Base-by-base conservation (phyloP, 768 basidiomycete genomes). In the Suillus cothurnatus region DNA sequence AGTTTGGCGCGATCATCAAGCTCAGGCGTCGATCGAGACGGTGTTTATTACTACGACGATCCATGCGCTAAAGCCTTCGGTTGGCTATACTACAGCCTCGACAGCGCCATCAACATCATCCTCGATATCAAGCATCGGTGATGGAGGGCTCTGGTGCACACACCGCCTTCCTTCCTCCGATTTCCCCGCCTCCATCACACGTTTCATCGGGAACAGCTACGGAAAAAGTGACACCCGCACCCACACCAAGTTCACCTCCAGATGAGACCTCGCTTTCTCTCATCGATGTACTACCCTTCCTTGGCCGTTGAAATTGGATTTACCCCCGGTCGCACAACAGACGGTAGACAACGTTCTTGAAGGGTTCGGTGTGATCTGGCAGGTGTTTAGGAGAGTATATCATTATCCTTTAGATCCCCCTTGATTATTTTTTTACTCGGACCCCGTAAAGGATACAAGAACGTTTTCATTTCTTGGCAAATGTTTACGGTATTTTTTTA, bases 381-480 rank as follows among this genome's bases (percentile, higher is more conserved):
- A 77, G 52, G 59, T 72, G 39, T 69, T 73, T 38, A 70, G 74
- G 65, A 77, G 68, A 67, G 73, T 56, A 36, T 77, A 77, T 43
- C 76, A 77, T 66, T 77, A 77, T 64, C 76, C 76, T 41, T 69
- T 77, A 17, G 77, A 77, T 64, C 76, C 76, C 28, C 77, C 76
- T 19, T 71, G 69, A 73, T n/a, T 11, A n/a, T 41, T 41, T n/a
- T n/a, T n/a, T n/a, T 49, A 38, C 26, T 59, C 19, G 12, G 11
- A 11, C 19, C 7, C 26, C 19, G 6, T 59, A 19, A 28, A 6
- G 39, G 34, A 59, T 39, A 26, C 28, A 26, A 58, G 57, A 21
- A 11, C 17, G 23, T 26, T 39, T 58, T 39, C 19, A 58, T 58
- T 58, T 58, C 17, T 28, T 9, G 38, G 6, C 6, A 28, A 41